A percentile compares a stretch with the other conserved stretches of the same genome.
Evolutionary conservation across 2,329 filamentous ascomycete genomes (phyloP).

Genomic region (Aspergillus sp.): DNA sequence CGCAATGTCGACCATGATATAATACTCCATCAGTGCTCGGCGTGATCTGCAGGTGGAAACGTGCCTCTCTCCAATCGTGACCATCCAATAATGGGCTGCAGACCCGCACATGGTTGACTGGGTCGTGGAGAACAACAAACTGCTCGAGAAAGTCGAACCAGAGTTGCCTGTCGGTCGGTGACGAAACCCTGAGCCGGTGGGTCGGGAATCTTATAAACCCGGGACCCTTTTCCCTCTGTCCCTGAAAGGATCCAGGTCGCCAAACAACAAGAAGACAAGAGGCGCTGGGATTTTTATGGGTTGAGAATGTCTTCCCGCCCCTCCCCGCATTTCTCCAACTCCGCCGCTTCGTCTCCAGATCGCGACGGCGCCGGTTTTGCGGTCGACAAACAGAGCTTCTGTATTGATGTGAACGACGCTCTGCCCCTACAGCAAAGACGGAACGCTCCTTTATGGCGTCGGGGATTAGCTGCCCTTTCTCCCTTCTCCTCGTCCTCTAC

Average conservation of each 20-base stretch:
- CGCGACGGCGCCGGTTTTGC: not conserved
- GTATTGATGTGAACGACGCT: constrained; percentile 1
- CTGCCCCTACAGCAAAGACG: not conserved
- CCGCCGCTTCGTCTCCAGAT: not conserved
- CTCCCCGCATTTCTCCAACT: not conserved
- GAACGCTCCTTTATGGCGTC: constrained; percentile 6
- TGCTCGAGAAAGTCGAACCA: not conserved
- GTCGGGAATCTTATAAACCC: not conserved
- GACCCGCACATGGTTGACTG: constrained; percentile 6
- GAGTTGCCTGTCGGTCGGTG: not conserved
- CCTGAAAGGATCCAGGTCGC: not conserved
- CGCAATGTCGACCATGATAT: not conserved
- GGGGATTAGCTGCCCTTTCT: constrained; percentile 10
- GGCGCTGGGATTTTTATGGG: not conserved
- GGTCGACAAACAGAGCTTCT: not conserved
- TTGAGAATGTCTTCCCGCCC: not conserved
- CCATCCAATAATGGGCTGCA: not conserved
- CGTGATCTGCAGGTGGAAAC: not conserved
- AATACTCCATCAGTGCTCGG: not conserved
- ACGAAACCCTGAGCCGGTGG: not conserved
- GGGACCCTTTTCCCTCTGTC: not conserved
- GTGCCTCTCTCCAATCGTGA: not conserved
- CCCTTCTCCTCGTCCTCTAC: constrained; percentile 10
- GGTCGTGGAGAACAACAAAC: constrained; percentile 1
- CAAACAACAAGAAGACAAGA: not conserved